Evolutionary conservation across 2,329 filamentous ascomycete genomes (phyloP).

Genomic region (Phyllosticta citrichinensis): DNA sequence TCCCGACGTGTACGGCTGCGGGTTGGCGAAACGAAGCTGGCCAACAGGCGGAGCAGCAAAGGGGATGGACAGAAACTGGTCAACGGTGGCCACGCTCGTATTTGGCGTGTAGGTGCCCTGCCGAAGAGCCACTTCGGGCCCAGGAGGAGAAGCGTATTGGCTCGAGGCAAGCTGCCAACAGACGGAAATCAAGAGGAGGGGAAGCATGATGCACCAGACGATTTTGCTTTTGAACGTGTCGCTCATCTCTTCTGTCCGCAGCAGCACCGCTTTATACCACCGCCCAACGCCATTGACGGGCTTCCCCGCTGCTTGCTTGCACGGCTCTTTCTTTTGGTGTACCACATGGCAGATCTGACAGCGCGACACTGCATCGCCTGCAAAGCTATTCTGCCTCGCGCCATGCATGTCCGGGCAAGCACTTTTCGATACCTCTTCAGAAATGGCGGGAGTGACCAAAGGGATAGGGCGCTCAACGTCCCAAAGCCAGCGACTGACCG

Average conservation of each 20-base stretch:
- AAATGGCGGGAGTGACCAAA: neutral
- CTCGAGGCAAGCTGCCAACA: neutral
- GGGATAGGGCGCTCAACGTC: neutral
- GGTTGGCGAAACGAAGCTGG: slow-evolving; percentile 7
- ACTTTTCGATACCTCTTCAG: neutral
- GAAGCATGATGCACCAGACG: neutral
- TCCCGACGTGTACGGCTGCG: slow-evolving; percentile 19
- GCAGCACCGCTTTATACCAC: neutral
- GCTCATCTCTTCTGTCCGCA: neutral
- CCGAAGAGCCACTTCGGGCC: neutral
- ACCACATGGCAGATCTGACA: neutral
- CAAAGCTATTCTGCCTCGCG: neutral
- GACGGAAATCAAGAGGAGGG: neutral
- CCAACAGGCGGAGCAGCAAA: slow-evolving; percentile 8
- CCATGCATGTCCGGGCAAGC: neutral
- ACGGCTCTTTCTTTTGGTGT: neutral
- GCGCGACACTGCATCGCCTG: neutral
- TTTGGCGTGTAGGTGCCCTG: slow-evolving; percentile 4
- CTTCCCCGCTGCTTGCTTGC: neutral
- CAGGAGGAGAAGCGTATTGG: neutral
- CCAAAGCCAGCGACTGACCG: neutral
- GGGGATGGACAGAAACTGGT: slow-evolving; percentile 10
- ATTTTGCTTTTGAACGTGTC: neutral
- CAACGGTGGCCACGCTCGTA: neutral
- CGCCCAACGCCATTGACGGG: neutral